Evolutionary conservation across 768 basidiomycete species (phyloP).

Genomic region (Mycena indigotica): DNA sequence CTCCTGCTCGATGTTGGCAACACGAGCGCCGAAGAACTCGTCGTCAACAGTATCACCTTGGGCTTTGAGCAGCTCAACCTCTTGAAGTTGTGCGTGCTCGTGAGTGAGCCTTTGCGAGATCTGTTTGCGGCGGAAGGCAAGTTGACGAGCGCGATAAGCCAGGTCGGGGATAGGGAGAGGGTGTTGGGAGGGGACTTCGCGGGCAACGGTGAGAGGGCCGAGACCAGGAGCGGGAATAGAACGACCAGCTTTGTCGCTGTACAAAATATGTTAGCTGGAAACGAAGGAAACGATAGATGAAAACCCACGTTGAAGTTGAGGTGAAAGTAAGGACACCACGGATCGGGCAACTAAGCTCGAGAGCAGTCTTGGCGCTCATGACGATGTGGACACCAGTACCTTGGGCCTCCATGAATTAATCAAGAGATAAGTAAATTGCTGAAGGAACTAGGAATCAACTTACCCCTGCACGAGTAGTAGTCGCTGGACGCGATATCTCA

Average conservation of each 20-base stretch:
- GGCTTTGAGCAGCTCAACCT: slow-evolving; percentile 59
- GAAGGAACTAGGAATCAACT: too few relatives aligned
- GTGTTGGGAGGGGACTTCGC: slow-evolving; percentile 79
- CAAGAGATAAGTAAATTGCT: too few relatives aligned
- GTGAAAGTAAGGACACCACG: slow-evolving; percentile 94
- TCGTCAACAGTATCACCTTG: slow-evolving; percentile 56
- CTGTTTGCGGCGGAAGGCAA: slow-evolving; percentile 92
- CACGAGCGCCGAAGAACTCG: slow-evolving; percentile 72
- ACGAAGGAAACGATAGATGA: slow-evolving; percentile 38
- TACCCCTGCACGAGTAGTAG: slow-evolving; percentile 92
- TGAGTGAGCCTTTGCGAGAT: slow-evolving; percentile 93
- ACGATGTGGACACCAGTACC: slow-evolving; percentile 96
- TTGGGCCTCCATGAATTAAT: slow-evolving; percentile 92
- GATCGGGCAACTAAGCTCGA: slow-evolving; percentile 92
- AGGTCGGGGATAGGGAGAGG: slow-evolving; percentile 81
- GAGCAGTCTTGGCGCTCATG: slow-evolving; percentile 95
- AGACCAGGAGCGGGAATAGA: slow-evolving; percentile 96
- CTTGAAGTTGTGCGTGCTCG: slow-evolving; percentile 82
- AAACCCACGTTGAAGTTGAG: slow-evolving; percentile 91
- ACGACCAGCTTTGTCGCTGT: slow-evolving; percentile 96
- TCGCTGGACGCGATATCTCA: slow-evolving; percentile 98
- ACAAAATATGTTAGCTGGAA: slow-evolving; percentile 9
- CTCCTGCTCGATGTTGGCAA: slow-evolving; percentile 87
- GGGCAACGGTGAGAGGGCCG: slow-evolving; percentile 86
- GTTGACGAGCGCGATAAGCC: slow-evolving; percentile 89